Evolutionary conservation across 139 green algal species (phyloP), one percentile per base, ranked within the genome.

Genomic region (Gonium pectorale): DNA sequence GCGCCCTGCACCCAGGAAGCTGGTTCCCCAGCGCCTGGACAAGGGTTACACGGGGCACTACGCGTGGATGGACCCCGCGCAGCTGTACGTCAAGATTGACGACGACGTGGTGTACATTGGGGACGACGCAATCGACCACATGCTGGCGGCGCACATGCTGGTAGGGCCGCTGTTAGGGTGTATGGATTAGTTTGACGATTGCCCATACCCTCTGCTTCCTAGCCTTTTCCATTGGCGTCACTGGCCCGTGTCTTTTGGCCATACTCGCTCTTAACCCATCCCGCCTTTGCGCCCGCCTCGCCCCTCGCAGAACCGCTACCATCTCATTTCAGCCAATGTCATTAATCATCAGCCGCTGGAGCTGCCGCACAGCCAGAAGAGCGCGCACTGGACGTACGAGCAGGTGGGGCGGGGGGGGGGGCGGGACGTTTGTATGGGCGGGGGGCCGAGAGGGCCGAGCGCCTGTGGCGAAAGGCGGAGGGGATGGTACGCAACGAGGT

Each of bases 41-140:
- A 56, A 68, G 51, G 64, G 66, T 35, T 85, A 85, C 64, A 77
- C 79, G 49, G 79, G 79, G 35, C 79, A 85, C 46, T 85, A 85
- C 46, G 79, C 79, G 24, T 85, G 79, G 79, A 85, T 85, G 79
- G 79, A 85, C 49, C 66, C 79, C 43, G 44, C 11, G 26, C 54
- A 37, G 27, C 26, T 85, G 13, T 85, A 85, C 79, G 79, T 85
- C 79, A 85, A 85, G 79, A 78, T 85, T 15, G 79, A 85, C n/a
- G 79, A 85, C 26, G 79, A 85, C 64, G 79, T 85, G 33, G 79
- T 85, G 35, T 85, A 41, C 79, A 69, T 85, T 26, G 66, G 49
- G 2, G 79, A 85, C 37, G 5, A 69, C 66, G 79, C 79, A 3
- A 69, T 85, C 33, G 79, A 85, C 49, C 79, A 79, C 49, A 85